Evolutionary conservation across 495 filamentous ascomycete genomes (phyloP).

Genomic region (Hypoxylon trugodes): DNA sequence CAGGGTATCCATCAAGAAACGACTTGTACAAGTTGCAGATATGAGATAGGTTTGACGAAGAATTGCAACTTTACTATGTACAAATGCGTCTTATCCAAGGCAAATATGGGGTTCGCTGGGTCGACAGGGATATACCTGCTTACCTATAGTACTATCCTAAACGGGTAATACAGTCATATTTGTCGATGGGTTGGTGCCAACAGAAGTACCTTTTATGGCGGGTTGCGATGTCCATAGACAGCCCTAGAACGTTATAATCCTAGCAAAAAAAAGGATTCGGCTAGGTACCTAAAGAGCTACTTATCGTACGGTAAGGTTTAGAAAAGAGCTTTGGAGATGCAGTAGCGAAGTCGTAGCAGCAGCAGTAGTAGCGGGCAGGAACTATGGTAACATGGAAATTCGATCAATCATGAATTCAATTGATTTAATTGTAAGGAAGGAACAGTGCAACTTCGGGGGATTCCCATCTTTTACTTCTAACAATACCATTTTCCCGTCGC

Average conservation of each 20-base stretch:
- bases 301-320: not conserved
- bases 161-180: conserved; percentile 7
- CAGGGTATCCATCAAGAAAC: conserved; percentile 20
- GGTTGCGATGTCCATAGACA: not conserved
- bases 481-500: conserved; percentile 30
- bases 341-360: not conserved
- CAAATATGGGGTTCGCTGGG: conserved; percentile 19
- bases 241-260: conserved; percentile 1
- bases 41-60: conserved; percentile 17
- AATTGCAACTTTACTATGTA: conserved; percentile 5
- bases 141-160: conserved; percentile 21
- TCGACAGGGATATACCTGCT: conserved; percentile 13
- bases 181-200: not conserved
- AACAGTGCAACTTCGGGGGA: conserved; percentile 30
- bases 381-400: conserved; percentile 9
- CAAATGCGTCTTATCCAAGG: not conserved
- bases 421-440: conserved; percentile 2
- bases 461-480: conserved; percentile 29
- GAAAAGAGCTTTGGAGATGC: not conserved
- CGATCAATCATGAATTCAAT: conserved; percentile 18
- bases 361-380: conserved; percentile 15
- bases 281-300: conserved; percentile 5
- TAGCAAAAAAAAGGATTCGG: conserved; percentile 1
- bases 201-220: not conserved
- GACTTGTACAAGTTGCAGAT: conserved; percentile 4